phyloP scores from a whole-genome alignment of 768 basidiomycete species.

The Amanita subjunquillea region DNA sequence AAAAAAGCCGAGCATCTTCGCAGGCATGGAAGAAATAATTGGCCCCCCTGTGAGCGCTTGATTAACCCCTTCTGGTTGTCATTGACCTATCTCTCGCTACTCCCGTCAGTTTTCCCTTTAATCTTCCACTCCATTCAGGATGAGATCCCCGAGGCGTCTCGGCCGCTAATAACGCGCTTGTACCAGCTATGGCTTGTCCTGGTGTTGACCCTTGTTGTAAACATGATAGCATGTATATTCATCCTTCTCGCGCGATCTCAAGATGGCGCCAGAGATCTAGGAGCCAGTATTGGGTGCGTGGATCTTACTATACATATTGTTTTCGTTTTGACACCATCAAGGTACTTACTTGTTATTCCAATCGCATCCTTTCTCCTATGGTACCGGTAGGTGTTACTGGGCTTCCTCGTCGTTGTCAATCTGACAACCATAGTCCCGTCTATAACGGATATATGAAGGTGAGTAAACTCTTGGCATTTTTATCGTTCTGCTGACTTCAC shows the following conservation, averaged over 20 bases:
- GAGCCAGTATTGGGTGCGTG: conserved; percentile 72
- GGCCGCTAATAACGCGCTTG: conserved; percentile 71
- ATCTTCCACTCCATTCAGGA: conserved; percentile 90
- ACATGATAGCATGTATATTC: conserved; percentile 85
- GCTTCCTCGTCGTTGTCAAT: conserved; percentile 5
- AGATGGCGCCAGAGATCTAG: conserved; percentile 73
- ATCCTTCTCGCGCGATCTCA: conserved; percentile 68
- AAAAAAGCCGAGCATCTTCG: conserved; percentile 61
- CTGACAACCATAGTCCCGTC: conserved; percentile 53
- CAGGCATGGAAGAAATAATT: conserved; percentile 81
- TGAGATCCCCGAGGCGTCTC: conserved; percentile 79
- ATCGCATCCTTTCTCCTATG: conserved; percentile 82
- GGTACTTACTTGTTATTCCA: conserved; percentile 74
- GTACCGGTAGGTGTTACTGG: conserved; percentile 63
- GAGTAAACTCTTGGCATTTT: conserved; percentile 14
- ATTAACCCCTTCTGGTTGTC: conserved; percentile 10
- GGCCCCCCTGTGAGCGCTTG: conserved; percentile 69
- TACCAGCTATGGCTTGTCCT: conserved; percentile 95
- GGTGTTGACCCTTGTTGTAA: conserved; percentile 68
- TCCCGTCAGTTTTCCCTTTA: conserved; percentile 71
- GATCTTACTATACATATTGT: conserved; percentile 9
- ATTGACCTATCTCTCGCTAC: conserved; percentile 22
- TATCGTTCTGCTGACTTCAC: conserved; percentile 12
- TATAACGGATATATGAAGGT: conserved; percentile 99
- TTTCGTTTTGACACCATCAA: conserved; percentile 21